These are phyloP conservation scores for Ogataea trehalophila DNA, from an alignment of 805 yeast species.

Conservation along the genomic window DNA sequence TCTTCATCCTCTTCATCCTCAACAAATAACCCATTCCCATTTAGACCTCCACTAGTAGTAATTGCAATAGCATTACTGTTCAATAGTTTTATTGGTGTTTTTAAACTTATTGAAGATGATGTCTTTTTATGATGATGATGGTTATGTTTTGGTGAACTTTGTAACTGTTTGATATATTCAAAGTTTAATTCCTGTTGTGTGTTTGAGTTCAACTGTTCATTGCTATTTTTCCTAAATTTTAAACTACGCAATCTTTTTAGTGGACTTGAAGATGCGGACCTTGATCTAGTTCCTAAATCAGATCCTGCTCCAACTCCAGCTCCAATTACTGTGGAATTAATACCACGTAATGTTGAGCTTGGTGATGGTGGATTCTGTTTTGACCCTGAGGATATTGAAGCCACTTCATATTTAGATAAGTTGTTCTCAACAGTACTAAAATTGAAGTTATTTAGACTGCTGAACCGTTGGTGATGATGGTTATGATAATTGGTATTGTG, in stretches of 20 bases:
- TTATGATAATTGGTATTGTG: background rate
- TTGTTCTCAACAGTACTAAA: no score
- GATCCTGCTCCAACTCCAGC: background rate
- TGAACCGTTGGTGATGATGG: background rate
- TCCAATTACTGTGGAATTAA: background rate
- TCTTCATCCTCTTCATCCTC: slow-evolving; percentile 1
- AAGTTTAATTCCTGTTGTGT: slow-evolving; percentile 25
- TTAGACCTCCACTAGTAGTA: background rate
- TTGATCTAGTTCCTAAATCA: slow-evolving; percentile 4
- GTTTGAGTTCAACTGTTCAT: slow-evolving; percentile 7
- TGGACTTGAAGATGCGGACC: slow-evolving; percentile 23
- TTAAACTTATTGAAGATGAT: slow-evolving; percentile 13
- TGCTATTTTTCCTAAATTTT: slow-evolving; percentile 12
- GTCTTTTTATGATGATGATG: slow-evolving; percentile 13
- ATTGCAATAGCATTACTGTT: background rate
- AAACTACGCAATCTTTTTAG: slow-evolving; percentile 23
- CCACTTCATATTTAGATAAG: no score
- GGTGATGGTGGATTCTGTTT: slow-evolving; percentile 9
- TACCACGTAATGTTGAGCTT: background rate
- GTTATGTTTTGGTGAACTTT: slow-evolving; percentile 22
- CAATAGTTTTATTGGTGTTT: slow-evolving; percentile 12
- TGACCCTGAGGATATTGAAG: background rate
- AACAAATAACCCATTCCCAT: background rate
- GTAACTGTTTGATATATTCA: slow-evolving; percentile 23
- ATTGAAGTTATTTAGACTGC: no score